A percentile compares a stretch with the other conserved stretches of the same genome.
phyloP scores from a whole-genome alignment of 179 eudicot genomes.

The Spergularia azorica region DNA sequence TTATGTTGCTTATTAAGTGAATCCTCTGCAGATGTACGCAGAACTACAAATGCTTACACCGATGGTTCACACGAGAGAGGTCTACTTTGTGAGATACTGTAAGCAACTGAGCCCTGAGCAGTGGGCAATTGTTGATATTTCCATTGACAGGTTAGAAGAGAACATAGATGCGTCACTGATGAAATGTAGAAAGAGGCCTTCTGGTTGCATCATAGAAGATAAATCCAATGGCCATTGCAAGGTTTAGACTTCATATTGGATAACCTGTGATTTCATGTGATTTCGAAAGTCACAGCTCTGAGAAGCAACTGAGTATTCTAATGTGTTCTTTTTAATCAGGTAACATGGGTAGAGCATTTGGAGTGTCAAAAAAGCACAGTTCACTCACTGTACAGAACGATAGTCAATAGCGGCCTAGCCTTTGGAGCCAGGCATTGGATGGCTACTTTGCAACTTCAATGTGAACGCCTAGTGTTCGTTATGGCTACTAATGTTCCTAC shows the following conservation, averaged over 20 bases:
- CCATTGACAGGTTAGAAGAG: conserved; percentile 77
- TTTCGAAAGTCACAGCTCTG: neutral
- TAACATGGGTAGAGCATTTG: conserved; percentile 94
- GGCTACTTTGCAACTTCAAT: conserved; percentile 83
- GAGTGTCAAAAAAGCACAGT: conserved; percentile 74
- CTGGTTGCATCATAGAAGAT: conserved; percentile 98
- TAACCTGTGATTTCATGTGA: neutral
- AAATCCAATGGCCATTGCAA: conserved; percentile 91
- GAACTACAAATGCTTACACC: conserved; percentile 98
- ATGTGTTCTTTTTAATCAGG: conserved; percentile 35
- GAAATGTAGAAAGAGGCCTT: conserved; percentile 85
- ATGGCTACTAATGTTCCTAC: conserved; percentile 97
- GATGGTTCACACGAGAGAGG: conserved; percentile 86
- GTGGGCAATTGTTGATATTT: conserved; percentile 96
- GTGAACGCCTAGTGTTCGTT: conserved; percentile 84
- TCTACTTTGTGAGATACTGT: conserved; percentile 84
- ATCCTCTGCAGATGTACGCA: conserved; percentile 74
- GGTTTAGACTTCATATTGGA: conserved; percentile 45
- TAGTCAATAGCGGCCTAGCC: conserved; percentile 86
- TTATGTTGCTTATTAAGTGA: neutral
- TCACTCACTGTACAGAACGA: conserved; percentile 69
- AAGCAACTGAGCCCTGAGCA: conserved; percentile 73
- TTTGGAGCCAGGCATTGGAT: conserved; percentile 97
- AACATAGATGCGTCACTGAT: conserved; percentile 68
- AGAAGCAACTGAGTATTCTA: conserved; percentile 1